Conservation (phyloP, 2,329 filamentous ascomycete species). For the Colletotrichum sp. region DNA sequence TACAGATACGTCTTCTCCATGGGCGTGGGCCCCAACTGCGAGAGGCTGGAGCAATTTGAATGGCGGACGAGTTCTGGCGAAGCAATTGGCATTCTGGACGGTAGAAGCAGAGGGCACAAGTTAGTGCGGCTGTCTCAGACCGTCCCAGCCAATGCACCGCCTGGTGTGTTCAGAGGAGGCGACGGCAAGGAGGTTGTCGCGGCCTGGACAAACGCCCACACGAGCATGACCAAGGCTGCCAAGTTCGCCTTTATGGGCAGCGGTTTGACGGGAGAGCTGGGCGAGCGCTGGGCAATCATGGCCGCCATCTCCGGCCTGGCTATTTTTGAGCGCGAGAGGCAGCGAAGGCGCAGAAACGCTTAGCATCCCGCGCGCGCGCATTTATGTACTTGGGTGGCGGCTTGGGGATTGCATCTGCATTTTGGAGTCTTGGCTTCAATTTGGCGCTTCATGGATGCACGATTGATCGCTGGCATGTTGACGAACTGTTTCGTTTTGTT, state of each 20-base stretch:
- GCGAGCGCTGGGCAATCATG: slow-evolving; percentile 47
- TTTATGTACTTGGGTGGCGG: neutral
- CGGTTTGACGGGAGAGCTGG: slow-evolving; percentile 41
- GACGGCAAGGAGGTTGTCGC: slow-evolving; percentile 49
- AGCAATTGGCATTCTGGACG: slow-evolving; percentile 36
- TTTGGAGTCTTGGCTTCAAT: neutral
- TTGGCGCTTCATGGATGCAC: neutral
- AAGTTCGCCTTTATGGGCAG: slow-evolving; percentile 45
- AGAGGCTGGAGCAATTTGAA: slow-evolving; percentile 40
- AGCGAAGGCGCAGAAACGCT: neutral
- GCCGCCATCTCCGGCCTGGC: slow-evolving; percentile 37
- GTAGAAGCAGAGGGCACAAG: slow-evolving; percentile 42
- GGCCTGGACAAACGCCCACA: slow-evolving; percentile 35
- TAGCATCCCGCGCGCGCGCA: neutral
- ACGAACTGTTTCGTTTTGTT: slow-evolving; percentile 4
- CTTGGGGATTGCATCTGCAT: neutral
- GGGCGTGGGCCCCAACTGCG: slow-evolving; percentile 27
- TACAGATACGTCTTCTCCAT: slow-evolving; percentile 36
- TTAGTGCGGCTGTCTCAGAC: slow-evolving; percentile 38
- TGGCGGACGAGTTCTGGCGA: slow-evolving; percentile 44
- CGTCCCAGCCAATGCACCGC: neutral
- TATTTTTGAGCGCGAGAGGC: slow-evolving; percentile 18
- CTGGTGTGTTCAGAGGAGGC: slow-evolving; percentile 21
- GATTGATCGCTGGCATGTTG: neutral
- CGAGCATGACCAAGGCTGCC: slow-evolving; percentile 37